Percentiles rank a stretch among this genome's conserved stretches.
phyloP scores from a whole-genome alignment of 108 stramenopile species.

The Pseudonitzschia multistriata region DNA sequence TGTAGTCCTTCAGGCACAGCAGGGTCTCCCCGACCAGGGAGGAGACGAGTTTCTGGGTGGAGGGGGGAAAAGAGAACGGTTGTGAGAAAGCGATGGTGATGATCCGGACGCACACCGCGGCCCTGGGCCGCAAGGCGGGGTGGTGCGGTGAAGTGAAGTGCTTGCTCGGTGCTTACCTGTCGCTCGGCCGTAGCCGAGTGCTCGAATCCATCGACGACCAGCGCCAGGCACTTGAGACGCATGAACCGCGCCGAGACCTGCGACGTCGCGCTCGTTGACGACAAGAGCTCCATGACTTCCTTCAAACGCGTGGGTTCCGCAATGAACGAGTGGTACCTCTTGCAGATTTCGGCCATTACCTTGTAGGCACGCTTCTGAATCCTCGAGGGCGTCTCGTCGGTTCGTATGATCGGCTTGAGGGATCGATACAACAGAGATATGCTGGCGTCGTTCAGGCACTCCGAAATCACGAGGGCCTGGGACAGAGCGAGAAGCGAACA shows the following conservation, averaged over 20 bases:
- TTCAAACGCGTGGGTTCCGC: constrained; percentile 45
- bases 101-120: background rate
- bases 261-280: constrained; percentile 63
- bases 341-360: constrained; percentile 66
- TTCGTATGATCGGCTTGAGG: constrained; percentile 69
- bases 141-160: background rate
- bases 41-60: constrained; percentile 45
- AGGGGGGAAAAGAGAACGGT: constrained; percentile 1
- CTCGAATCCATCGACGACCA: constrained; percentile 51
- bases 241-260: constrained; percentile 78
- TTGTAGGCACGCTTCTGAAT: constrained; percentile 81
- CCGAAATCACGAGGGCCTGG: constrained; percentile 67
- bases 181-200: background rate
- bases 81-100: background rate
- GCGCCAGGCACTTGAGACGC: constrained; percentile 71
- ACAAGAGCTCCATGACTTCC: constrained; percentile 64
- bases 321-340: constrained; percentile 49
- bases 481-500: constrained; percentile 67
- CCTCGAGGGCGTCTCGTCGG: constrained; percentile 59
- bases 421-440: constrained; percentile 68
- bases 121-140: background rate
- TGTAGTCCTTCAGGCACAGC: constrained; percentile 92
- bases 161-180: constrained; percentile 10
- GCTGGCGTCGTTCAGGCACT: constrained; percentile 57
- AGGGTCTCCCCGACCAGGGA: constrained; percentile 75